Base-by-base conservation (phyloP, 495 filamentous ascomycete genomes). In the Penicillium macrosclerotiorum region DNA sequence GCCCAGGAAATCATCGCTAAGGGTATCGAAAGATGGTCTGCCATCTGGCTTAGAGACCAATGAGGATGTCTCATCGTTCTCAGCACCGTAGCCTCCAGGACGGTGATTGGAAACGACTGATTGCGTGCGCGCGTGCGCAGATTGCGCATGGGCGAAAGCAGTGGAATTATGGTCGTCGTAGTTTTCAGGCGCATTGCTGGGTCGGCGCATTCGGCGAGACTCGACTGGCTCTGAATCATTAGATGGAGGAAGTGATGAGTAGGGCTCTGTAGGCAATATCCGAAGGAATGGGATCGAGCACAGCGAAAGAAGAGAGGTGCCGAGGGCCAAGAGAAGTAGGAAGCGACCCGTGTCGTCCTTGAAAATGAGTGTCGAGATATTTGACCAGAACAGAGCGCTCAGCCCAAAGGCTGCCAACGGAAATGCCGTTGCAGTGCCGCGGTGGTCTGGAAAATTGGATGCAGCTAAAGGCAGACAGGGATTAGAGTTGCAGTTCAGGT, bases 321-420 rank as follows among this genome's bases (percentile, higher is more conserved):
- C 90, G 41, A 81, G 63, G 2, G 90, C 82, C 18, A 98, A 74
- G 13, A 96, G 63, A 27, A 91, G 72, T 31, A 98, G 77, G 55
- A 96, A 91, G 25, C 76, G 74, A 33, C 82, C 80, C 7, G 88
- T 94, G 51, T 92, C 81, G 36, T 88, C 88, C 19, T 91, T 89
- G 68, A 96, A 95, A 37, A 89, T 74, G 35, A 92, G 54, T 25
- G 78, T 77, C 3, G 90, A 88, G 17, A 90, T 67, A 14, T 80
- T 73, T 13, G 93, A 86, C 72, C 95, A 98, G 77, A 97, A 95
- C 63, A 97, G 90, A 36, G 93, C 93, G 68, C 92, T 96, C 23
- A 98, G 74, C 18, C 93, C 93, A 63, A 97, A 96, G 4, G 88
- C 90, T 31, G 92, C 84, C 34, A 98, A 69, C 5, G 93, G 92